These are phyloP conservation scores for Paradendryphiella salina DNA, from an alignment of 2,329 filamentous ascomycete genomes.

Conservation along the genomic window DNA sequence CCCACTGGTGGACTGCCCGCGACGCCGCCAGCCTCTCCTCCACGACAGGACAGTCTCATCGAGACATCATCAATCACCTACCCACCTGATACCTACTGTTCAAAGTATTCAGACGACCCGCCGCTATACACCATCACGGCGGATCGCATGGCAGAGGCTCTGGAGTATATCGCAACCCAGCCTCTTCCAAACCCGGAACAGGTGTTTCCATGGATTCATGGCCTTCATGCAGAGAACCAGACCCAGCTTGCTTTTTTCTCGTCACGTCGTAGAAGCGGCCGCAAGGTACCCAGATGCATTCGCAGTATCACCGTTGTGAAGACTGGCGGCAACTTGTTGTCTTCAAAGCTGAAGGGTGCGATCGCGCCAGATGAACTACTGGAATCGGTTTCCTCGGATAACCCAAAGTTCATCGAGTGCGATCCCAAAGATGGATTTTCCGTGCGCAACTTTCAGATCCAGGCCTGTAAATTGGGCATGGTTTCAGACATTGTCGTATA, in stretches of 20 bases:
- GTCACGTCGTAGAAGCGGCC: slow-evolving; percentile 70
- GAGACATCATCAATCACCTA: slow-evolving; percentile 71
- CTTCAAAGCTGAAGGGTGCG: slow-evolving; percentile 81
- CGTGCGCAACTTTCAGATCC: slow-evolving; percentile 96
- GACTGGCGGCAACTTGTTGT: slow-evolving; percentile 75
- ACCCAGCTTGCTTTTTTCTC: slow-evolving; percentile 90
- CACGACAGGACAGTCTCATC: slow-evolving; percentile 58
- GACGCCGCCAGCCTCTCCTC: slow-evolving; percentile 62
- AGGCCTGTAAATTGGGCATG: slow-evolving; percentile 82
- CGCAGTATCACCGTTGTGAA: slow-evolving; percentile 86
- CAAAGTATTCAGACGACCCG: slow-evolving; percentile 56
- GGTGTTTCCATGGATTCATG: slow-evolving; percentile 96
- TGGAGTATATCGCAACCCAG: slow-evolving; percentile 76
- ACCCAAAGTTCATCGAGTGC: slow-evolving; percentile 72
- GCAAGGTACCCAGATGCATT: slow-evolving; percentile 74
- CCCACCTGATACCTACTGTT: slow-evolving; percentile 68
- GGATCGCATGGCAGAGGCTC: slow-evolving; percentile 67
- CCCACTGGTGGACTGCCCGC: slow-evolving; percentile 71
- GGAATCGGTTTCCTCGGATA: slow-evolving; percentile 50
- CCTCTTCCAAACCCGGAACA: slow-evolving; percentile 80
- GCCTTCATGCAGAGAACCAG: slow-evolving; percentile 83
- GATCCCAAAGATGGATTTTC: slow-evolving; percentile 92
- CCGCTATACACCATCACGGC: slow-evolving; percentile 74
- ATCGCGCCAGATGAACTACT: slow-evolving; percentile 81
- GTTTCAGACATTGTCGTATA: slow-evolving; percentile 94